phyloP scores from a whole-genome alignment of 2,329 filamentous ascomycete genomes.

The Penicillium sp. region DNA sequence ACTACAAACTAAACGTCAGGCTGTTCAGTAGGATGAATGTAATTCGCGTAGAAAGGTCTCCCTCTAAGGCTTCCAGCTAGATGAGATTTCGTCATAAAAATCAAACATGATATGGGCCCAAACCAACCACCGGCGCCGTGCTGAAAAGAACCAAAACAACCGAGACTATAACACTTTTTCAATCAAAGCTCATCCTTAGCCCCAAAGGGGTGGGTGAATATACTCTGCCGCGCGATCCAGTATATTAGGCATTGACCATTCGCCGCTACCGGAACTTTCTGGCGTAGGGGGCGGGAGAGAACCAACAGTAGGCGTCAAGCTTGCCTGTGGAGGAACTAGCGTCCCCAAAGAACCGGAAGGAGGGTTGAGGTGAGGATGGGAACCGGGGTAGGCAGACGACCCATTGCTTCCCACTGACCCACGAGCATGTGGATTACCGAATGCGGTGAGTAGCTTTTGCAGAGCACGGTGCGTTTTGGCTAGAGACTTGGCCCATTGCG shows the following conservation, averaged over 20 bases:
- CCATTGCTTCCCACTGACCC: conserved; percentile 13
- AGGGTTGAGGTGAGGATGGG: conserved; percentile 17
- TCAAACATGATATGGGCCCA: conserved; percentile 9
- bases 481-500: conserved; percentile 47
- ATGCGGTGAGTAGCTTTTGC: conserved; percentile 45
- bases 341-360: conserved; percentile 13
- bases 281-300: conserved; percentile 46
- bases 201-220: conserved; percentile 48
- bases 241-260: conserved; percentile 47
- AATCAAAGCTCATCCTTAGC: conserved; percentile 17
- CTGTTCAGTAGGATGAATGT: background rate
- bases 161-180: conserved; percentile 1
- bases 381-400: conserved; percentile 17
- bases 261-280: conserved; percentile 46
- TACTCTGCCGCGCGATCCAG: conserved; percentile 47
- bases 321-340: conserved; percentile 21
- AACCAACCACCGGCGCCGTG: conserved; percentile 13
- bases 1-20: too few species aligned
- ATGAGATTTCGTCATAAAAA: background rate
- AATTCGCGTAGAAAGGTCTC: background rate
- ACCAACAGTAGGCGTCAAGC: conserved; percentile 34
- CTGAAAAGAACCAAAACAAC: conserved; percentile 10
- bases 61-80: background rate
- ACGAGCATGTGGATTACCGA: conserved; percentile 27
- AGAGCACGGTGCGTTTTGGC: conserved; percentile 46